Evolutionary conservation across 2,329 filamentous ascomycete genomes (phyloP), one percentile per base, ranked within the genome.

Genomic region (Verticillium zaregamsianum): DNA sequence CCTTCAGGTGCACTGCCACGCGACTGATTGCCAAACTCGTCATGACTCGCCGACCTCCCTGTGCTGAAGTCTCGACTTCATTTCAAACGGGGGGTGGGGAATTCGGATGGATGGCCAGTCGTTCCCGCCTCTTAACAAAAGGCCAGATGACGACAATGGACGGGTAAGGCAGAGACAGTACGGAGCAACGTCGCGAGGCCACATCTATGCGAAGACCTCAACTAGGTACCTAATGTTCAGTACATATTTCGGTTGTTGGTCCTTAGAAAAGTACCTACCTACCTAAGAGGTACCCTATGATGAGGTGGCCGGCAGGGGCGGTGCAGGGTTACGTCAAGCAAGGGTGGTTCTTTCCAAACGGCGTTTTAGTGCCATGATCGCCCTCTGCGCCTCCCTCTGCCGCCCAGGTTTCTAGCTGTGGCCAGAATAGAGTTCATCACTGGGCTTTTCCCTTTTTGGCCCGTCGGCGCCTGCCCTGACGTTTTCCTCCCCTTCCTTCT

Each of bases 11-110:
- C 57, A 58, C 57, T 58, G 57, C 57, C 57, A 58, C 57, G 57
- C 57, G 57, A 58, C 57, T 40, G 25, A 49, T 58, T 58, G 40
- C 57, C 57, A 20, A 28, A 49, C 49, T 5, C 45, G 45, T 49
- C 20, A 49, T 49, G 45, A 49, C 45, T 49, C 45, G 45, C 23
- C 7, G 5, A 12, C 12, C n/a, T 23, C 28, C 28, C 23, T n/a
- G 5, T n/a, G 45, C 4, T 23, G n/a, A 8, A 23, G 6, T 23
- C 45, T 23, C 45, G 11, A 49, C 45, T 25, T 14, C 45, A 25
- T 49, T 49, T 25, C 5, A 12, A 40, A n/a, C 7, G 11, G 45
- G 20, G 45, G n/a, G 3, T 3, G 20, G 45, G 20, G 20, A 23
- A 49, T 23, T n/a, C 20, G 23, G 14, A 40, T 7, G 15, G 37